A percentile compares a stretch with the other conserved stretches of the same genome.
Evolutionary conservation across 2,329 filamentous ascomycete genomes (phyloP).

Genomic region (Pyrenophora seminiperda): DNA sequence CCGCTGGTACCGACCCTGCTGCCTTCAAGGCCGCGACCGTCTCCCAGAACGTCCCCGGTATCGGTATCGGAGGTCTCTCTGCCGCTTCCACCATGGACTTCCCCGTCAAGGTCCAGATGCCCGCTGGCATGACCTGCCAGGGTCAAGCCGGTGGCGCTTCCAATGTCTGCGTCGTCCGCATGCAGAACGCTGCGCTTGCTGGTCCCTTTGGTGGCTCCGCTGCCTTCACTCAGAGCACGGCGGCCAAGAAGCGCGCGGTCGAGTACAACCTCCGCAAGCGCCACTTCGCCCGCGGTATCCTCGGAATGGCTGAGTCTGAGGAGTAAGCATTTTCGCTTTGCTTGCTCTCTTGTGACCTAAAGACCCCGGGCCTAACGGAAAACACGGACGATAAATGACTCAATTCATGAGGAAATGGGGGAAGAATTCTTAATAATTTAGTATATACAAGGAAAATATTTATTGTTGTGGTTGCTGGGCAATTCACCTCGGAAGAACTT

Average conservation of each 20-base stretch:
- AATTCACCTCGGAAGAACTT: slow-evolving; percentile 1
- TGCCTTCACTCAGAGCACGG: slow-evolving; percentile 66
- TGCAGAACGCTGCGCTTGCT: slow-evolving; percentile 65
- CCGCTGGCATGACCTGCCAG: slow-evolving; percentile 68
- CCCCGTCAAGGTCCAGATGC: slow-evolving; percentile 68
- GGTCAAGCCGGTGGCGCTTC: slow-evolving; percentile 62
- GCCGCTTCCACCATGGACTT: slow-evolving; percentile 67
- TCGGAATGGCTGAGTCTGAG: slow-evolving; percentile 39
- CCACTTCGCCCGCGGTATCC: slow-evolving; percentile 43
- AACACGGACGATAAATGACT: neutral
- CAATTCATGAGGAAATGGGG: too few relatives aligned
- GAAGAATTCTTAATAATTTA: too few relatives aligned
- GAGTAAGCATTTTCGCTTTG: neutral
- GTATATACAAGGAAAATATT: too few relatives aligned
- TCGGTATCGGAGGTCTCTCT: slow-evolving; percentile 63
- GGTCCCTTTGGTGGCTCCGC: slow-evolving; percentile 71
- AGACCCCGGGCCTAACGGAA: neutral
- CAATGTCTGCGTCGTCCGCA: slow-evolving; percentile 68
- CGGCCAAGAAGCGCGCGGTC: slow-evolving; percentile 65
- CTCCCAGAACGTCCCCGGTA: slow-evolving; percentile 65
- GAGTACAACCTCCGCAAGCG: slow-evolving; percentile 56
- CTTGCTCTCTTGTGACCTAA: neutral
- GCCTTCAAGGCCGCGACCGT: slow-evolving; percentile 67
- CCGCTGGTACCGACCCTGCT: slow-evolving; percentile 63
- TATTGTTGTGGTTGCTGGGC: neutral